Evolutionary conservation across 2,329 filamentous ascomycete species (phyloP), one percentile per base, ranked within the genome.

Genomic region (Emydomyces testavorans): DNA sequence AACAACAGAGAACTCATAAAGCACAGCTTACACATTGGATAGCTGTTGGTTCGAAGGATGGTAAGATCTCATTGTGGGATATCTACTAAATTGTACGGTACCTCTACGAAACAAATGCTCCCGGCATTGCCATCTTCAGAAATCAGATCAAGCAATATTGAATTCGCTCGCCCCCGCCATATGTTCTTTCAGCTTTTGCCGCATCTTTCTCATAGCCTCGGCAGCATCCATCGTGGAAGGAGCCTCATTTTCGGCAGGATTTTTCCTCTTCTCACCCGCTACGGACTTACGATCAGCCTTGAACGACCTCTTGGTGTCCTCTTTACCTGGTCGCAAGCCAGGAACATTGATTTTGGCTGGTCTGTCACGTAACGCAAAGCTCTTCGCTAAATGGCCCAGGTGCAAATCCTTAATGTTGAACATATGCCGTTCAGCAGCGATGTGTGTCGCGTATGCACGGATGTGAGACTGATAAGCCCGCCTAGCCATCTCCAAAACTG

Each of bases 351-450:
- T 93, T 42, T 85, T 83, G 4, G 84, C 83, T 0, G 92, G 92
- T 26, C 86, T 80, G 64, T 98, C 92, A 54, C 93, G 76, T 55
- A 98, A 69, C 1, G 82, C 92, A 62, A 94, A 98, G 21, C 84
- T 86, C 72, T 98, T 98, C 6, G 90, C 90, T 54, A 92, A 71
- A 71, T 98, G 92, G 2, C 92, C 92, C 6, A 96, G 70, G 64
- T 98, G 92, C 39, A 98, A 70, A 59, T 85, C 79, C 51, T 86
- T 88, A 65, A 95, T 93, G 64, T 96, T 85, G 64, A 98, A 98
- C 62, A 84, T 89, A 45, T 73, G 72, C 45, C 92, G 77, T 69
- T 98, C 92, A 36, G 82, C 81, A 24, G 85, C 82, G 23, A 90
- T 78, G 65, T 98, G 92, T 0, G 92, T 98, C 2, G 92, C 88